Conservation (phyloP, 148 eudicot genomes). For the Agrostemma githago region DNA sequence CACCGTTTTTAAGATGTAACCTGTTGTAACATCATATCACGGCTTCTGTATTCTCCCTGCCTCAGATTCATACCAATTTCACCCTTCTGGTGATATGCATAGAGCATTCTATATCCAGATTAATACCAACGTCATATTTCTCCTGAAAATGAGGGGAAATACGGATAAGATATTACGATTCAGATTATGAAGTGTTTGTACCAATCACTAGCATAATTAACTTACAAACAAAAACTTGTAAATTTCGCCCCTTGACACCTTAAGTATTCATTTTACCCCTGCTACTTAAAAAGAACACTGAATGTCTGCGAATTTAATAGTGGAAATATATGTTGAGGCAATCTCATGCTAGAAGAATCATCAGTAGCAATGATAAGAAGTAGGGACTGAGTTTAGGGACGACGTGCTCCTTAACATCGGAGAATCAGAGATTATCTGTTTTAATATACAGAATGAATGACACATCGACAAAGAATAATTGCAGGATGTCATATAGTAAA, state of each 20-base stretch:
- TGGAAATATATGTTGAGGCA: conserved; percentile 2
- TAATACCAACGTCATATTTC: not conserved
- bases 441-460: conserved; percentile 11
- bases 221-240: not conserved
- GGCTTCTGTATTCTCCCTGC: not conserved
- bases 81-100: conserved; percentile 1
- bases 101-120: not conserved
- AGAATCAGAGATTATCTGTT: not conserved
- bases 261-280: not conserved
- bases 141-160: conserved; percentile 5
- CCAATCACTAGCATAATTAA: not conserved
- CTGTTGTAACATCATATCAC: not conserved
- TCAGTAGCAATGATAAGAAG: not conserved
- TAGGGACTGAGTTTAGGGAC: not conserved
- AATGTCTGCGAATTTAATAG: not conserved
- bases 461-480: not conserved
- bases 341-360: not conserved
- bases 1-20: not conserved
- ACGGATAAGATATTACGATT: not conserved
- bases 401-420: not conserved
- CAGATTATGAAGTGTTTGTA: not conserved
- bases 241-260: not conserved
- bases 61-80: not conserved
- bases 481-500: conserved; percentile 1
- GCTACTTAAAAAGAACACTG: not conserved